A percentile compares a stretch with the other conserved stretches of the same genome.
Evolutionary conservation across 2,329 filamentous ascomycete genomes (phyloP).

Genomic region (Trichoderma koningiopsis): DNA sequence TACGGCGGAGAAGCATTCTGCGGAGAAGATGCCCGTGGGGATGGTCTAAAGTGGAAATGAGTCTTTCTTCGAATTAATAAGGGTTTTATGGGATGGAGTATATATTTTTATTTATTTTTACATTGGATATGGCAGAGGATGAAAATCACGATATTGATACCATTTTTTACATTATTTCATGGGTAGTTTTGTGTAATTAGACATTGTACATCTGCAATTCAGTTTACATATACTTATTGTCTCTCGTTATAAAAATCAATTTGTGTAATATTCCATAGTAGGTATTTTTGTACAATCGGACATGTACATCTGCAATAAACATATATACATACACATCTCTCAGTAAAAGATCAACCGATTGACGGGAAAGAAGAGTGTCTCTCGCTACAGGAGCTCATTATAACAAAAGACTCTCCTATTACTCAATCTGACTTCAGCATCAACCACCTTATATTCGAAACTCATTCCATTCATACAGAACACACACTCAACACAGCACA

Average conservation of each 20-base stretch:
- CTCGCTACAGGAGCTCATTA: too few relatives aligned
- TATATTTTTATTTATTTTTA: background rate
- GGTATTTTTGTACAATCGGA: background rate
- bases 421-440: background rate
- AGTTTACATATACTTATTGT: background rate
- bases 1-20: slow-evolving; percentile 37
- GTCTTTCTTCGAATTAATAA: background rate
- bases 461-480: background rate
- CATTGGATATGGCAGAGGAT: background rate
- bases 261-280: too few relatives aligned
- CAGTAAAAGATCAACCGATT: too few relatives aligned
- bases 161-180: slow-evolving; percentile 15
- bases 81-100: background rate
- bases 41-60: background rate
- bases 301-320: too few relatives aligned
- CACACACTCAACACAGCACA: background rate
- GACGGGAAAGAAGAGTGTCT: too few relatives aligned
- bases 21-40: slow-evolving; percentile 9
- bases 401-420: background rate
- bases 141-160: slow-evolving; percentile 6
- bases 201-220: background rate
- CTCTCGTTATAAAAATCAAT: too few relatives aligned
- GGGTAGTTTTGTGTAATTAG: background rate
- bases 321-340: too few relatives aligned
- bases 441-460: background rate